Conservation (phyloP, 2,329 filamentous ascomycete genomes). For the Microdochium nivale region DNA sequence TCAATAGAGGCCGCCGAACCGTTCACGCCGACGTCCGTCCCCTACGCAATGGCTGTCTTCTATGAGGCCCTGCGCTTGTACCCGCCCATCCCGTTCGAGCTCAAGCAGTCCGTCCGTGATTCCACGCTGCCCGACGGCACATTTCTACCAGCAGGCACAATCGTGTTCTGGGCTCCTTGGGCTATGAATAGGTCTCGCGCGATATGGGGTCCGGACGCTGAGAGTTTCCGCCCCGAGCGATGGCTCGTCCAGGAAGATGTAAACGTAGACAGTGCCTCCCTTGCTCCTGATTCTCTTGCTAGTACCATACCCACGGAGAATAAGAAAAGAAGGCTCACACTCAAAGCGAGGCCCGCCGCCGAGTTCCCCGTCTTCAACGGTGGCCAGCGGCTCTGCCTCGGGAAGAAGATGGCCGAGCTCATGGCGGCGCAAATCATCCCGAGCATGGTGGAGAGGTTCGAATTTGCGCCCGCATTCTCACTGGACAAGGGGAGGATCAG, state of each 20-base stretch:
- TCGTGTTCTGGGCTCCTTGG: conserved; percentile 57
- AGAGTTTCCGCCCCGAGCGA: conserved; percentile 45
- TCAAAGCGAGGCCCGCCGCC: conserved; percentile 29
- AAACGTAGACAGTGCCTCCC: too few relatives aligned
- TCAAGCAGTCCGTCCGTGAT: conserved; percentile 46
- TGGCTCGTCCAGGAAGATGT: conserved; percentile 31
- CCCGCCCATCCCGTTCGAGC: conserved; percentile 58
- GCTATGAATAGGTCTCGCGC: conserved; percentile 49
- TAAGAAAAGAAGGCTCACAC: conserved; percentile 28
- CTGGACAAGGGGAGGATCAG: conserved; percentile 36
- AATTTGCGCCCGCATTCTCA: conserved; percentile 35
- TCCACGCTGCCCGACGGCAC: conserved; percentile 53
- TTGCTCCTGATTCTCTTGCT: background rate
- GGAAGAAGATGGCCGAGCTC: conserved; percentile 56
- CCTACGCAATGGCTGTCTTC: conserved; percentile 53
- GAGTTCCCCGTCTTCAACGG: conserved; percentile 61
- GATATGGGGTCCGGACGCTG: conserved; percentile 50
- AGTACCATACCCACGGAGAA: conserved; percentile 12
- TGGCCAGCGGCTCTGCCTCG: conserved; percentile 50
- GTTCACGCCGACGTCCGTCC: conserved; percentile 34
- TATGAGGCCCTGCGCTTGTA: conserved; percentile 54
- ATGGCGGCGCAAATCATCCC: conserved; percentile 49
- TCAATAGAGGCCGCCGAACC: conserved; percentile 16
- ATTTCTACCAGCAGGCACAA: conserved; percentile 39
- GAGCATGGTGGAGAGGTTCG: conserved; percentile 37